Conservation (phyloP, 345 rosid genomes). For the Luvunga scandens region DNA sequence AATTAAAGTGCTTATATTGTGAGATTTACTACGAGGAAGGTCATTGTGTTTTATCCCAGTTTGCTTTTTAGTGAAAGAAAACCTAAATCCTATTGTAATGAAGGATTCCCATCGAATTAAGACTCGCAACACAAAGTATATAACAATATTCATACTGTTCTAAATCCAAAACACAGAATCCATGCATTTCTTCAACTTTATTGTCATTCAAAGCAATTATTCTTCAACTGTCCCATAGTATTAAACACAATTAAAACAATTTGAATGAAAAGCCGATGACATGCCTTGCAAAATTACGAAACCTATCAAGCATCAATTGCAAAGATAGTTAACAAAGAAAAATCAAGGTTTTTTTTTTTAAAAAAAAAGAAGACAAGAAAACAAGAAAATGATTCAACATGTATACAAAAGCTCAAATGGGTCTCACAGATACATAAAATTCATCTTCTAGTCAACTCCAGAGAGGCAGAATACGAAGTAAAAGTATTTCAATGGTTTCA, state of each 20-base stretch:
- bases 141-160: neutral
- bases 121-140: neutral
- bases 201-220: neutral
- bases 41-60: neutral
- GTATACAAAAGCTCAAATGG: neutral
- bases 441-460: neutral
- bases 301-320: neutral
- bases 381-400: neutral
- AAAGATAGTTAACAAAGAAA: neutral
- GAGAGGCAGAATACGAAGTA: neutral
- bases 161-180: neutral
- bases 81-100: no score
- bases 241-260: neutral
- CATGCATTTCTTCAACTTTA: neutral
- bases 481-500: neutral
- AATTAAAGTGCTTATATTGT: neutral
- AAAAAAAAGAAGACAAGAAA: no score
- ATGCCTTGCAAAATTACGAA: neutral
- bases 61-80: neutral
- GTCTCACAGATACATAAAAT: neutral
- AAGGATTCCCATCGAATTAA: neutral
- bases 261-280: neutral
- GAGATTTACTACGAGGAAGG: neutral
- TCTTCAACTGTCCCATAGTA: neutral
- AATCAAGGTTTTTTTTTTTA: no score